Percentiles rank a stretch among this genome's conserved stretches.
Evolutionary conservation across 169 alveolate species (phyloP).

Genomic region (Plasmodium chabaudi): DNA sequence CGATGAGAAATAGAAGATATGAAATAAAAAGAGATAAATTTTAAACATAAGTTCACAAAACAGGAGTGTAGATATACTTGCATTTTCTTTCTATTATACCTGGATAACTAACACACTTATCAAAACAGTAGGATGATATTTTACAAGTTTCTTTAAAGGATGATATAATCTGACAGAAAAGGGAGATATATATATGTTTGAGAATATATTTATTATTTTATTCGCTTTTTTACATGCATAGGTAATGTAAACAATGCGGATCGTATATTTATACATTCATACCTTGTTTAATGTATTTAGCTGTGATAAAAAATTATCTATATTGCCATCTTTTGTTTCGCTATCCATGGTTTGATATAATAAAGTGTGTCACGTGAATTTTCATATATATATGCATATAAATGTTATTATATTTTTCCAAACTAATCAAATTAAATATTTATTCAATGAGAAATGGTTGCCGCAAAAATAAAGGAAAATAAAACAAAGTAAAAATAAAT

Average conservation of each 20-base stretch:
- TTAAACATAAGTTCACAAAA: not conserved
- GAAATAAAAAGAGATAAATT: not conserved
- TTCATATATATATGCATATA: not conserved
- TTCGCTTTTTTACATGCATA: not conserved
- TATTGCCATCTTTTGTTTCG: slow-evolving; percentile 40
- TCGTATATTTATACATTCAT: not conserved
- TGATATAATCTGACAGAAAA: slow-evolving; percentile 11
- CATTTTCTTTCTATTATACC: slow-evolving; percentile 14
- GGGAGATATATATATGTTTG: not conserved
- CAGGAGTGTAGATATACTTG: not conserved
- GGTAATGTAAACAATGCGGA: not conserved
- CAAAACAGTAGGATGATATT: slow-evolving; percentile 68
- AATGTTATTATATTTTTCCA: too few species aligned
- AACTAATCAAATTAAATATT: too few species aligned
- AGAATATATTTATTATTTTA: not conserved
- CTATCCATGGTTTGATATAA: slow-evolving; percentile 39
- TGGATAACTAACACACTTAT: slow-evolving; percentile 70
- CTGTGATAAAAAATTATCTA: slow-evolving; percentile 62
- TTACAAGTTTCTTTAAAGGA: slow-evolving; percentile 72
- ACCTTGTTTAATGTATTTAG: slow-evolving; percentile 51
- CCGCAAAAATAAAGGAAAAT: too few species aligned
- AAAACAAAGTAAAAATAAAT: too few species aligned
- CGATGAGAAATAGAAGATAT: not conserved
- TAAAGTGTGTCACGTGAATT: not conserved
- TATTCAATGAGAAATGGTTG: too few species aligned